These are phyloP conservation scores for Erodium moschatum DNA, from an alignment of 441 rosid species.

Conservation along the genomic window DNA sequence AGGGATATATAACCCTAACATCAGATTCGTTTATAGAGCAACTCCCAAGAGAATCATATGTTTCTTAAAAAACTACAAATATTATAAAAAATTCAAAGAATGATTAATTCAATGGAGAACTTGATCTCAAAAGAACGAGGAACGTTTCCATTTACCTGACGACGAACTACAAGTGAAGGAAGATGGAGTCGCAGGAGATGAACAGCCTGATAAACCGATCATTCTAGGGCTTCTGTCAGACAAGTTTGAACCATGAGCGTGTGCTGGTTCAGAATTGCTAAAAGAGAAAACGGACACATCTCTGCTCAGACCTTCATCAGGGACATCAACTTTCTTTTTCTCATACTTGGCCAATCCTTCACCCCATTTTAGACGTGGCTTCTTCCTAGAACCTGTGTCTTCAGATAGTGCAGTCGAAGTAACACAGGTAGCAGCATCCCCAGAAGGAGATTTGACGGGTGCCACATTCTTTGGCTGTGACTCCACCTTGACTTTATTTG, in stretches of 20 bases:
- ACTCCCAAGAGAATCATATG: slow-evolving; percentile 1
- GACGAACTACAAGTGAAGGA: slow-evolving; percentile 89
- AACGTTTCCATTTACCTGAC: slow-evolving; percentile 43
- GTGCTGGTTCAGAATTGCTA: slow-evolving; percentile 34
- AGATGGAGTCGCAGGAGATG: slow-evolving; percentile 87
- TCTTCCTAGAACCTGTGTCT: slow-evolving; percentile 64
- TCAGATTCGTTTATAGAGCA: background rate
- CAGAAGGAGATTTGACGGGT: slow-evolving; percentile 50
- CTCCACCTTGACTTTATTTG: slow-evolving; percentile 53
- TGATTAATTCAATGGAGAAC: background rate
- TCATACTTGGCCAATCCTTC: slow-evolving; percentile 96
- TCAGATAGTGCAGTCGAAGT: slow-evolving; percentile 45
- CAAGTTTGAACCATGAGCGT: slow-evolving; percentile 37
- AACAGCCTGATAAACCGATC: slow-evolving; percentile 47
- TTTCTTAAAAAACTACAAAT: background rate
- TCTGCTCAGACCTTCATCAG: slow-evolving; percentile 39
- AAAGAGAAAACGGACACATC: slow-evolving; percentile 33
- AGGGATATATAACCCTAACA: background rate
- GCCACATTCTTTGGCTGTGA: slow-evolving; percentile 37
- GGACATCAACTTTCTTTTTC: slow-evolving; percentile 79
- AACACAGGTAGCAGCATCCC: slow-evolving; percentile 49
- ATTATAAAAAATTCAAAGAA: background rate
- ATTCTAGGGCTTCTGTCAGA: slow-evolving; percentile 62
- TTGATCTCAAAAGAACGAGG: background rate
- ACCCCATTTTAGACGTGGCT: slow-evolving; percentile 95